Evolutionary conservation across 2,329 filamentous ascomycete species (phyloP), one percentile per base, ranked within the genome.

Genomic region (Leptographium flavum): DNA sequence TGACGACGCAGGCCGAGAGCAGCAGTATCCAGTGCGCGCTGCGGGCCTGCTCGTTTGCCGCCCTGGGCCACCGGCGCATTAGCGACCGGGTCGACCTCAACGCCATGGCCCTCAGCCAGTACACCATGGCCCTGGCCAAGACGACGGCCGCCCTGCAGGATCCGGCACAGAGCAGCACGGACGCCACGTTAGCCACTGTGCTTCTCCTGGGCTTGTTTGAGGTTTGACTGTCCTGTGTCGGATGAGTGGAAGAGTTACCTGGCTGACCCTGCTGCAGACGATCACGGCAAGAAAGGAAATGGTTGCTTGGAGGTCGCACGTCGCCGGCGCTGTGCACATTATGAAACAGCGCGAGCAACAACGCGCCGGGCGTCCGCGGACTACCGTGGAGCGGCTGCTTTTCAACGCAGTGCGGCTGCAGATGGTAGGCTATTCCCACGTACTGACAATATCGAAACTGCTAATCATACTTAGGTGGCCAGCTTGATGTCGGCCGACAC

Each of bases 271-370:
- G 35, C 13, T 17, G 25, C 28, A 59, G 60, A 74, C 68, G 44
- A 76, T 79, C 37, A 70, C 70, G 1, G 69, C 72, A 10, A 70
- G 68, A 46, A 60, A 72, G 39, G 71, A 68, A 30, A 68, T 70
- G 57, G 59, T 70, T 43, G 73, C 74, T 2, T 81, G 76, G 76
- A 74, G 73, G 4, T 75, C 74, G 9, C 76, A 81, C 53, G 69
- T 74, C 17, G 72, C 78, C 49, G 76, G 75, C 3, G 76, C 76
- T 13, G 70, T 79, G 21, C 71, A 77, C 51, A 63, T 81, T 2
- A 71, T 76, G 41, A 74, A 72, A 55, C 66, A 70, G n/a, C 68
- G 76, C 30, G 76, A 72, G 55, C 66, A 70, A n/a, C 68, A 76
- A 28, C 75, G 76, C 3, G 69, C 67, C 53, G 69, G 71, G 49